Evolutionary conservation across 495 filamentous ascomycete genomes (phyloP), one percentile per base, ranked within the genome.

Genomic region (Aspergillus wentii): DNA sequence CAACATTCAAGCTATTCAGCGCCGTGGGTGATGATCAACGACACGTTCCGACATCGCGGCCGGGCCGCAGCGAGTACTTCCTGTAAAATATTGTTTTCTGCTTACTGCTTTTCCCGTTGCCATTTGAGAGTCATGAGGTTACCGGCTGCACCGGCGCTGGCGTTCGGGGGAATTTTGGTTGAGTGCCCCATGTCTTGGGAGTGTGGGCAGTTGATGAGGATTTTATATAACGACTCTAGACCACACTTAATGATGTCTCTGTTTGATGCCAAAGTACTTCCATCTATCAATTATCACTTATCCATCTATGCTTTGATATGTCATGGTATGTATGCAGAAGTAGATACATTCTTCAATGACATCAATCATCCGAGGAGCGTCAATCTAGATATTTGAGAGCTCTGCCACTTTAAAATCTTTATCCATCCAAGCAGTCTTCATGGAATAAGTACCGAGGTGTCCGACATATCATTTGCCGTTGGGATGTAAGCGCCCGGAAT

Each of bases 11-110:
- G 61, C 89, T 98, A 40, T 98, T 98, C 72, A 83, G 80, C 21
- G 92, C 92, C 16, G 91, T 98, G 20, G 85, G 88, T 10, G 94
- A 97, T 48, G 84, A 95, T 46, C 78, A 89, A 60, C 79, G 92
- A 38, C 86, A 91, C 40, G 79, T 95, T 17, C 92, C 92, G 8
- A 75, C 77, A 17, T 83, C 86, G 17, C 77, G 90, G 39, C 79
- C 85, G 22, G 85, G 86, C 9, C 78, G 88, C 19, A 84, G 83
- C 41, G 92, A 98, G 63, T 98, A 98, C 71, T 98, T 98, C 64
- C 66, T 98, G 66, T 98, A 74, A 80, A 46, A 64, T 59, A 52
- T 34, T 30, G 29, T 41, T 47, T 35, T 48, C 42, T 46, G 38
- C 26, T 41, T 47, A 17, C 38, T 56, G 53, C 29, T 33, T 38